Percentiles rank a stretch among this genome's conserved stretches.
These are phyloP conservation scores for Agaricus subrufescens DNA, from an alignment of 768 basidiomycete species.

Conservation along the genomic window DNA sequence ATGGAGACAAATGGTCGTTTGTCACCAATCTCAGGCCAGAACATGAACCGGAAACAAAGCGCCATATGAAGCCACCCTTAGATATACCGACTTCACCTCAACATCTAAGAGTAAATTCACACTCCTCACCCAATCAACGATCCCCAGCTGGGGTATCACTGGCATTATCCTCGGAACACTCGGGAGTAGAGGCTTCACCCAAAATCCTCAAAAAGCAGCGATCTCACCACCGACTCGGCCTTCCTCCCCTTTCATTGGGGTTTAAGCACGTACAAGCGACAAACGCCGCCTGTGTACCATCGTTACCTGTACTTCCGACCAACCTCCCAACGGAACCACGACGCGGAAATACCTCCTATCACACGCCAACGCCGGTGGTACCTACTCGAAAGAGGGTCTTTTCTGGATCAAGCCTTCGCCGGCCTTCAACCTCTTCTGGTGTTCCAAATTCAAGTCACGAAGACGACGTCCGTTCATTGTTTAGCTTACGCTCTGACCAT, in stretches of 20 bases:
- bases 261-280: conserved; percentile 28
- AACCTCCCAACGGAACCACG: conserved; percentile 19
- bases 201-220: conserved; percentile 49
- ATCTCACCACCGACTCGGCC: conserved; percentile 50
- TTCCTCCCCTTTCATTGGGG: conserved; percentile 45
- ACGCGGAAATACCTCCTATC: conserved; percentile 24
- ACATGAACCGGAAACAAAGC: conserved; percentile 12
- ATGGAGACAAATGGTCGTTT: conserved; percentile 20
- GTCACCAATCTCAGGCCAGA: conserved; percentile 17
- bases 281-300: conserved; percentile 16
- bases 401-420: conserved; percentile 48
- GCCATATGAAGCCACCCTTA: conserved; percentile 13
- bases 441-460: conserved; percentile 27
- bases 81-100: conserved; percentile 22
- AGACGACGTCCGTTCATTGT: conserved; percentile 52
- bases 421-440: conserved; percentile 47
- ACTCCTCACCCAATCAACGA: conserved; percentile 44
- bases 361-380: conserved; percentile 14
- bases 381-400: conserved; percentile 55
- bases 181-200: conserved; percentile 14
- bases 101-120: conserved; percentile 48
- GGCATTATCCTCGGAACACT: conserved; percentile 21
- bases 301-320: conserved; percentile 18
- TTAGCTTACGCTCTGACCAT: conserved; percentile 45
- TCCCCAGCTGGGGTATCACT: conserved; percentile 24